These are phyloP conservation scores for Coniochaeta prunicola DNA, from an alignment of 2,329 filamentous ascomycete genomes.

Conservation along the genomic window DNA sequence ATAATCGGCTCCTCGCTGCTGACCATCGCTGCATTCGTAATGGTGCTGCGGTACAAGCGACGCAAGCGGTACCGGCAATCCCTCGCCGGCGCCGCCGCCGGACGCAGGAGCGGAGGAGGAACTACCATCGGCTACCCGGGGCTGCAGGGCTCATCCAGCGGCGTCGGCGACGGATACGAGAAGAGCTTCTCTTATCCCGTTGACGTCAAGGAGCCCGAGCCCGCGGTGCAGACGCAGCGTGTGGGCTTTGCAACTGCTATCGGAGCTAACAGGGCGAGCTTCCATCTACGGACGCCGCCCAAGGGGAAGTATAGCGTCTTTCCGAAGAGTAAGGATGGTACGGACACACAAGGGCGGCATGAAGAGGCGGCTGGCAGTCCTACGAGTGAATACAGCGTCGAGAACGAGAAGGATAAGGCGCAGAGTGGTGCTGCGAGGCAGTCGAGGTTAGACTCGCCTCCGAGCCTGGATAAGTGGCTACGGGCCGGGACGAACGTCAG, in stretches of 20 bases:
- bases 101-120: background rate
- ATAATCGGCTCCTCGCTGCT: conserved; percentile 25
- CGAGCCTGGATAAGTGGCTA: conserved; percentile 25
- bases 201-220: background rate
- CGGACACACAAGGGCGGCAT: background rate
- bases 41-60: conserved; percentile 9
- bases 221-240: background rate
- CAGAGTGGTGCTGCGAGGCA: conserved; percentile 4
- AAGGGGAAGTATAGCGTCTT: conserved; percentile 18
- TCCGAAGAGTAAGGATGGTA: conserved; percentile 9
- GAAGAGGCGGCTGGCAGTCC: background rate
- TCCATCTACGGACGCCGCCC: conserved; percentile 8
- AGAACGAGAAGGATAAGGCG: conserved; percentile 1
- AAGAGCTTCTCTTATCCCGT: background rate
- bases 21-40: conserved; percentile 21
- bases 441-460: conserved; percentile 8
- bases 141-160: background rate
- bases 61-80: background rate
- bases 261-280: background rate
- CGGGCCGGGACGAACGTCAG: conserved; percentile 22
- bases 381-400: conserved; percentile 1
- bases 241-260: background rate
- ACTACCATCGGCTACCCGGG: background rate
- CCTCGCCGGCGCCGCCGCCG: background rate
- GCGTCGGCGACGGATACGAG: background rate